phyloP scores from a whole-genome alignment of 495 filamentous ascomycete genomes.

The Haplographium delicatum region DNA sequence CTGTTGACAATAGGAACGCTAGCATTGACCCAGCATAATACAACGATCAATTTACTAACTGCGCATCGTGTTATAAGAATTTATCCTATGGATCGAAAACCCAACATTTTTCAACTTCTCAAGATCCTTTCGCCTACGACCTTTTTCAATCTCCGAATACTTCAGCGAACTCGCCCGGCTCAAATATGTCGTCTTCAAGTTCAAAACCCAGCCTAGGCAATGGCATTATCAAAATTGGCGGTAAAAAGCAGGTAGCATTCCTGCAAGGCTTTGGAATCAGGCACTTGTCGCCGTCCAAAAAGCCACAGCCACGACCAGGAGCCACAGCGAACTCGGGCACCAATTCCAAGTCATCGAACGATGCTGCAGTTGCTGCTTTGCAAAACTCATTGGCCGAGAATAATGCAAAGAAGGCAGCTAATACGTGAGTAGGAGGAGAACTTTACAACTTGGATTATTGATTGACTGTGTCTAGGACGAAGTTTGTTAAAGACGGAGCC shows the following conservation, averaged over 20 bases:
- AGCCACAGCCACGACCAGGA: too few species aligned
- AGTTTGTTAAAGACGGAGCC: constrained; percentile 31
- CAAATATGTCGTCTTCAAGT: neutral
- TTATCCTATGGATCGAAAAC: constrained; percentile 49
- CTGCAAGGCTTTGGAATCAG: too few species aligned
- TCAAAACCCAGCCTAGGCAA: too few species aligned
- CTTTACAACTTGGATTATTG: constrained; percentile 26
- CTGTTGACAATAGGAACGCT: constrained; percentile 21
- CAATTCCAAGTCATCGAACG: too few species aligned
- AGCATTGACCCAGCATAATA: constrained; percentile 29
- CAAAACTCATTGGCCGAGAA: constrained; percentile 33
- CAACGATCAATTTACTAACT: constrained; percentile 21
- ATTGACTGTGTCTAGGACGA: constrained; percentile 26
- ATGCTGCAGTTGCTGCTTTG: constrained; percentile 33
- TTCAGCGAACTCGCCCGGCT: too few species aligned
- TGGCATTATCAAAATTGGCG: too few species aligned
- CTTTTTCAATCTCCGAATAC: neutral
- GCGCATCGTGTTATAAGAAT: constrained; percentile 27
- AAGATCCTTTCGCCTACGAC: constrained; percentile 16
- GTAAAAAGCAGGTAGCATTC: too few species aligned
- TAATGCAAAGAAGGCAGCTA: constrained; percentile 41
- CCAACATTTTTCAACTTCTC: constrained; percentile 42
- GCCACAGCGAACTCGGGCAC: too few species aligned
- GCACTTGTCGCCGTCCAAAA: too few species aligned
- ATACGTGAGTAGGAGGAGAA: constrained; percentile 39